These are phyloP conservation scores for Cornus kousa DNA, from an alignment of 148 eudicot genomes.

Conservation along the genomic window DNA sequence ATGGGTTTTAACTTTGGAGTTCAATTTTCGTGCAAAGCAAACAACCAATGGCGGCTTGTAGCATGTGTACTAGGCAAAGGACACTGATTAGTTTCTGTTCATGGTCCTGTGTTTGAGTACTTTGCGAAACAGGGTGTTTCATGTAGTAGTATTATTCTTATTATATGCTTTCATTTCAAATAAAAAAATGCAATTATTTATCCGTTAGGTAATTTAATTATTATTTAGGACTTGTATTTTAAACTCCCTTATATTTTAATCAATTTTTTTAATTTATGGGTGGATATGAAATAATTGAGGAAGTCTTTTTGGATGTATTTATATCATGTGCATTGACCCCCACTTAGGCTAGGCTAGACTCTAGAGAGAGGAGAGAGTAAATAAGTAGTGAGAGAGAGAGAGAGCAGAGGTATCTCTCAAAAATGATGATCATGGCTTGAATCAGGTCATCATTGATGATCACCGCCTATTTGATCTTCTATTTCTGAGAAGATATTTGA, in stretches of 20 bases:
- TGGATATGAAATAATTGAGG: slow-evolving; percentile 30
- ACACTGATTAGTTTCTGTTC: not conserved
- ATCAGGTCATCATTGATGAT: slow-evolving; percentile 19
- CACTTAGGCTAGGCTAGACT: slow-evolving; percentile 8
- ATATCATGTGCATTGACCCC: slow-evolving; percentile 30
- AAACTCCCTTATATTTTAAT: not conserved
- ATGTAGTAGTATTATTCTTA: no score
- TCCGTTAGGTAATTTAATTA: not conserved
- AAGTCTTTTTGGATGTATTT: slow-evolving; percentile 36
- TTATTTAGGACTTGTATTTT: not conserved
- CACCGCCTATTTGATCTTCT: slow-evolving; percentile 21
- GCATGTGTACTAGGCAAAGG: slow-evolving; percentile 15
- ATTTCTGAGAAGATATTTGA: slow-evolving; percentile 18
- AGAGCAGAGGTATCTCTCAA: not conserved
- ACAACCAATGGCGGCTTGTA: slow-evolving; percentile 24
- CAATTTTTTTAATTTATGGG: slow-evolving; percentile 4
- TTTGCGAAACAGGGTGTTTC: not conserved
- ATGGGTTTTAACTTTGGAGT: not conserved
- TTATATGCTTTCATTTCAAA: not conserved
- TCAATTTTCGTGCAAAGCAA: not conserved
- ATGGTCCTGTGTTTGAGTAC: not conserved
- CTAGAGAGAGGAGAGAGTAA: not conserved
- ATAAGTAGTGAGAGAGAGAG: not conserved
- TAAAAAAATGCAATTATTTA: not conserved
- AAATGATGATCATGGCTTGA: slow-evolving; percentile 13